Percentiles rank a stretch among this genome's conserved stretches.
Conservation (phyloP, 2,329 filamentous ascomycete species). For the Colletotrichum caudatum region DNA sequence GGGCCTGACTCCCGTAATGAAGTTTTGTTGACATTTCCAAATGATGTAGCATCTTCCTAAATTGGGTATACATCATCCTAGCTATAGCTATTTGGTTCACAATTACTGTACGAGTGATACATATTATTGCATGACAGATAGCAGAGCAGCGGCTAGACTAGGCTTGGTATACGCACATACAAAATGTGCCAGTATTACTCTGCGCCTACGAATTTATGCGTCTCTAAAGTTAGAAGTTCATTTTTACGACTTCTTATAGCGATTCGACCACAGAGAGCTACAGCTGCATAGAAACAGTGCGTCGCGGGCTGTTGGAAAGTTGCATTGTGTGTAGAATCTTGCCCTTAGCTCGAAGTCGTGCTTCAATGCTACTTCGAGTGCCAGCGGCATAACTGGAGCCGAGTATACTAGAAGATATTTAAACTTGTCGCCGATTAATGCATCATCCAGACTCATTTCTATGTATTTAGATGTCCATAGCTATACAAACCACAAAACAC, state of each 20-base stretch:
- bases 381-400: background rate
- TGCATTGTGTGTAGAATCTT: background rate
- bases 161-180: background rate
- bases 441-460: background rate
- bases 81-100: too few species aligned
- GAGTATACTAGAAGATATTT: background rate
- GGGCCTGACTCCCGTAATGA: too few species aligned
- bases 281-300: background rate
- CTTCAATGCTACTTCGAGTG: background rate
- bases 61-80: too few species aligned
- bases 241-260: accelerated
- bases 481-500: background rate
- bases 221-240: background rate
- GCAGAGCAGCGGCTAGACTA: background rate
- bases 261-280: background rate
- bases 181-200: background rate
- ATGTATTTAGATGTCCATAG: background rate
- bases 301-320: background rate
- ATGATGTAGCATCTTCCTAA: background rate
- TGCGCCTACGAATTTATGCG: background rate
- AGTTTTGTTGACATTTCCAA: background rate
- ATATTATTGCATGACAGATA: background rate
- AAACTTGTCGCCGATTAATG: background rate
- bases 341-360: background rate
- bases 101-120: background rate